Conservation (phyloP, 495 filamentous ascomycete genomes). For the Penicillium chermesinum region DNA sequence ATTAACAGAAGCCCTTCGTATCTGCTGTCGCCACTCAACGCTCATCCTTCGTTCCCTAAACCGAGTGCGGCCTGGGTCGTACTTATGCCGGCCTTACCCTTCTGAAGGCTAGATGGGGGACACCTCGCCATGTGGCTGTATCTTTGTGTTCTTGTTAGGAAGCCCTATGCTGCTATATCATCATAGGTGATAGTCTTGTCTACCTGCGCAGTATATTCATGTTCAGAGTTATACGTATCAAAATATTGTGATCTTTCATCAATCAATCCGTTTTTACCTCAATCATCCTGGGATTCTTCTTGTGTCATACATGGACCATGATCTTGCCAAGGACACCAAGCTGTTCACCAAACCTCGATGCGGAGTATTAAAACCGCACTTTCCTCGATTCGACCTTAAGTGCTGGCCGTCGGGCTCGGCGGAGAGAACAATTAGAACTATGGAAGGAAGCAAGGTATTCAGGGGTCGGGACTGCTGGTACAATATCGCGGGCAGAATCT, state of each 20-base stretch:
- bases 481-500: constrained; percentile 11
- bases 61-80: neutral
- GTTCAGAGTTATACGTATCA: neutral
- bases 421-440: constrained; percentile 9
- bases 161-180: neutral
- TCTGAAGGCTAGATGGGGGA: neutral
- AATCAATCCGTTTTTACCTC: neutral
- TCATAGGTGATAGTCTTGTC: neutral
- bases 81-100: neutral
- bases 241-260: neutral
- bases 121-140: neutral
- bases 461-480: constrained; percentile 12
- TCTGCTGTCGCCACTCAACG: neutral
- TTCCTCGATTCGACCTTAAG: constrained; percentile 13
- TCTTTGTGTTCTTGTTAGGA: neutral
- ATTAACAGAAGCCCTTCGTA: neutral
- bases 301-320: constrained; percentile 14
- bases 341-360: constrained; percentile 10
- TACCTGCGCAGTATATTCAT: neutral
- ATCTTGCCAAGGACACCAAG: constrained; percentile 16
- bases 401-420: constrained; percentile 1
- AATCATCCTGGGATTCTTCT: neutral
- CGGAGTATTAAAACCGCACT: constrained; percentile 11
- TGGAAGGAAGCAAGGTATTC: constrained; percentile 8
- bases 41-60: neutral